These are phyloP conservation scores for Coniochaeta sp. DNA, from an alignment of 2,329 filamentous ascomycete genomes.

Conservation along the genomic window DNA sequence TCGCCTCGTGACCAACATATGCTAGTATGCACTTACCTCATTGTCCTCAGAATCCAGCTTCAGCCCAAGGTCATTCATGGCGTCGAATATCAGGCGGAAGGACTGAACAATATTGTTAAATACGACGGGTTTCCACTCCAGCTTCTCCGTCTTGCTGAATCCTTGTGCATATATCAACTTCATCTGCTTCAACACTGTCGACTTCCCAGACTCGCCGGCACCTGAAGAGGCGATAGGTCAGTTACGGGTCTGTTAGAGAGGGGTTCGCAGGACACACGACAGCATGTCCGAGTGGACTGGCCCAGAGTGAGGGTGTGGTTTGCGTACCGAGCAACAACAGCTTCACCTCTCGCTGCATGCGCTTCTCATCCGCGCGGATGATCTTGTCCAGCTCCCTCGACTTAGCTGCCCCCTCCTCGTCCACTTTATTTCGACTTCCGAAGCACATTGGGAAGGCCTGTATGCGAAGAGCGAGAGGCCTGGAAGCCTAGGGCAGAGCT, in stretches of 20 bases:
- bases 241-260: background rate
- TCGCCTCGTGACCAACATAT: background rate
- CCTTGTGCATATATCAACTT: conserved; percentile 92
- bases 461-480: background rate
- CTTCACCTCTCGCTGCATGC: conserved; percentile 81
- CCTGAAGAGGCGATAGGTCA: conserved; percentile 44
- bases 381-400: conserved; percentile 77
- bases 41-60: conserved; percentile 73
- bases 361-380: conserved; percentile 82
- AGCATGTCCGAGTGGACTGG: background rate
- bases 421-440: conserved; percentile 43
- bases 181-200: conserved; percentile 98
- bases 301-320: background rate
- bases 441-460: conserved; percentile 50
- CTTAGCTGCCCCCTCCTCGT: conserved; percentile 42
- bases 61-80: conserved; percentile 80
- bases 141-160: conserved; percentile 81
- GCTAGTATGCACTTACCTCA: conserved; percentile 47
- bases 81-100: conserved; percentile 82
- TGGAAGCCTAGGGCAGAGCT: background rate
- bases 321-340: conserved; percentile 78
- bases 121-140: conserved; percentile 91
- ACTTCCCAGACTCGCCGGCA: conserved; percentile 92
- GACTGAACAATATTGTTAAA: conserved; percentile 93
- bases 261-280: background rate